These are phyloP conservation scores for Stenocarpella maydis DNA, from an alignment of 2,329 filamentous ascomycete genomes.

Conservation along the genomic window DNA sequence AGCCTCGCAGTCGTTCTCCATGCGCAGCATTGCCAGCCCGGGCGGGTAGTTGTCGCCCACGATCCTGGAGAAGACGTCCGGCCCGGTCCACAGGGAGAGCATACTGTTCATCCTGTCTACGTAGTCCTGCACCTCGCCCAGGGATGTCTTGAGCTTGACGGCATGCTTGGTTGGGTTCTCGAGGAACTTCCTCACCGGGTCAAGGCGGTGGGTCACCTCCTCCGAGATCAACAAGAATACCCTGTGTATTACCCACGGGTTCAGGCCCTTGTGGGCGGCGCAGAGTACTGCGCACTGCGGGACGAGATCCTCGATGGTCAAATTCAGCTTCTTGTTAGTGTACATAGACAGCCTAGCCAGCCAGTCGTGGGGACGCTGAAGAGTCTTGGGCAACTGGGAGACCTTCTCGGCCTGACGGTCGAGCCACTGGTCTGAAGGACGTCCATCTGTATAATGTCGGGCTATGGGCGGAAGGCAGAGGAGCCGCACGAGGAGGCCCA, in stretches of 20 bases:
- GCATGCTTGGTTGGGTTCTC: conserved; percentile 32
- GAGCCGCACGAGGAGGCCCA: conserved; percentile 47
- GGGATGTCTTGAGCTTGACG: conserved; percentile 14
- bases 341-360: conserved; percentile 41
- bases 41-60: conserved; percentile 33
- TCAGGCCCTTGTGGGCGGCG: conserved; percentile 36
- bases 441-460: conserved; percentile 39
- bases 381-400: conserved; percentile 41
- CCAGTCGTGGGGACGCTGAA: conserved; percentile 46
- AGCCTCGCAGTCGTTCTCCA: conserved; percentile 56
- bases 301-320: conserved; percentile 33
- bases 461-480: conserved; percentile 48
- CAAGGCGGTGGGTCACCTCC: conserved; percentile 50
- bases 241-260: conserved; percentile 43
- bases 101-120: conserved; percentile 40
- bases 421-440: conserved; percentile 49
- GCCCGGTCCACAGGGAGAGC: conserved; percentile 27
- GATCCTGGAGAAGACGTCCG: conserved; percentile 35
- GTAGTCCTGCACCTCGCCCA: conserved; percentile 38
- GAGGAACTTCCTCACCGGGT: conserved; percentile 41
- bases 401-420: conserved; percentile 44
- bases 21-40: conserved; percentile 38
- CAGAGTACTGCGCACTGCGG: conserved; percentile 39
- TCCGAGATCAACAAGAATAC: conserved; percentile 52
- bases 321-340: conserved; percentile 29